A percentile compares a stretch with the other conserved stretches of the same genome.
Evolutionary conservation across 495 filamentous ascomycete species (phyloP).

Genomic region (Podospora fimiseda): DNA sequence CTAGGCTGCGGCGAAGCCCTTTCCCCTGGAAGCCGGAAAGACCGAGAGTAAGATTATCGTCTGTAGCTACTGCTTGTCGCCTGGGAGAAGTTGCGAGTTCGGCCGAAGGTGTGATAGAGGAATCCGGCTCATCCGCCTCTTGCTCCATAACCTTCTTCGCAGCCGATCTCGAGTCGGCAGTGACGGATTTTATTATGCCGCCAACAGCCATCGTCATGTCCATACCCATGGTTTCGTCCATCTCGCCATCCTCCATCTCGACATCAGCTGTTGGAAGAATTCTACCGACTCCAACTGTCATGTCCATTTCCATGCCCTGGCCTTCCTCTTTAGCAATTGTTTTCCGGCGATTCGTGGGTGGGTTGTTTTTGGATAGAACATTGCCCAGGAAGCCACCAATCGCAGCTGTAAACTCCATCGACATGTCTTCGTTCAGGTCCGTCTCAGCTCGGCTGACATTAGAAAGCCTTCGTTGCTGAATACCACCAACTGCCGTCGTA

Average conservation of each 20-base stretch:
- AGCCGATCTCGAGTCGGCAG: slow-evolving; percentile 37
- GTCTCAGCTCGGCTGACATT: slow-evolving; percentile 24
- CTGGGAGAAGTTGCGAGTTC: slow-evolving; percentile 30
- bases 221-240: slow-evolving; percentile 33
- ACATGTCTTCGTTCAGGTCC: slow-evolving; percentile 59
- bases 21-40: slow-evolving; percentile 48
- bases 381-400: slow-evolving; percentile 56
- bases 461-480: slow-evolving; percentile 27
- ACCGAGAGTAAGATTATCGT: slow-evolving; percentile 56
- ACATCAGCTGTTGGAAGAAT: slow-evolving; percentile 38
- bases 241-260: slow-evolving; percentile 23
- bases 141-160: slow-evolving; percentile 56
- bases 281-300: slow-evolving; percentile 51
- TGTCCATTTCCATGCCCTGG: slow-evolving; percentile 49
- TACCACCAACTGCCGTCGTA: slow-evolving; percentile 67
- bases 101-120: slow-evolving; percentile 44
- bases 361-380: slow-evolving; percentile 24
- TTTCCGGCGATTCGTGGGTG: slow-evolving; percentile 20
- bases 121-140: slow-evolving; percentile 49
- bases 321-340: slow-evolving; percentile 23
- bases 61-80: slow-evolving; percentile 21
- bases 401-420: slow-evolving; percentile 75
- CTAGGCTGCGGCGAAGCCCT: slow-evolving; percentile 45
- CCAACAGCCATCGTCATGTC: slow-evolving; percentile 53
- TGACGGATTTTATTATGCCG: slow-evolving; percentile 39